Percentiles rank a stretch among this genome's conserved stretches.
Evolutionary conservation across 2,329 filamentous ascomycete genomes (phyloP).

Genomic region (Sporothrix luriei): DNA sequence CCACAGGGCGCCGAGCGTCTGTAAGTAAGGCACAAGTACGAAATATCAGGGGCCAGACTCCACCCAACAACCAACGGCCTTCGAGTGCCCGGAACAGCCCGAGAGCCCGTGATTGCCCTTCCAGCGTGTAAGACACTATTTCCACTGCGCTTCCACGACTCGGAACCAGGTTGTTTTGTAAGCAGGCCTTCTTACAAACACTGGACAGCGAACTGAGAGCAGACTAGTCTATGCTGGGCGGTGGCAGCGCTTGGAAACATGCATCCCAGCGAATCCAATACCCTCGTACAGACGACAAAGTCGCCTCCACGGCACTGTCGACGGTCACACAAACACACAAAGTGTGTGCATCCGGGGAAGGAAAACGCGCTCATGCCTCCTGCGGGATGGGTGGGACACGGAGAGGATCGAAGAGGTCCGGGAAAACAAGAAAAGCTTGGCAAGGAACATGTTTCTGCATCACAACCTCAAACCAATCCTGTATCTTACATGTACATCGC

Average conservation of each 20-base stretch:
- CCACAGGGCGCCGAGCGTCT: neutral
- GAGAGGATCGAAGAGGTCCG: neutral
- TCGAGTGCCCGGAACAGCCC: conserved; percentile 30
- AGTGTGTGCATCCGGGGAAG: conserved; percentile 6
- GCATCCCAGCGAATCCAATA: neutral
- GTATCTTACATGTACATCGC: no score
- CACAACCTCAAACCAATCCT: conserved; percentile 12
- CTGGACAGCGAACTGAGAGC: no score
- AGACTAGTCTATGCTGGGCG: no score
- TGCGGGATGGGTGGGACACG: neutral
- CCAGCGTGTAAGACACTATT: neutral
- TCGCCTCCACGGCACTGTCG: neutral
- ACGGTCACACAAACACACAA: neutral
- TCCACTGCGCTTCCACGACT: no score
- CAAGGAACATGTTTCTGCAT: conserved; percentile 20
- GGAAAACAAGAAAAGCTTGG: conserved; percentile 18
- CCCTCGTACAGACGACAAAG: neutral
- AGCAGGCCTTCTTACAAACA: no score
- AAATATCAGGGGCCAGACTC: conserved; percentile 23
- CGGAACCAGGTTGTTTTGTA: no score
- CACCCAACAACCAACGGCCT: conserved; percentile 9
- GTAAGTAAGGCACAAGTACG: no score
- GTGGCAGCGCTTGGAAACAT: neutral
- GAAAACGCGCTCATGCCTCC: neutral
- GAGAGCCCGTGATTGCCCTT: conserved; percentile 23